phyloP scores from a whole-genome alignment of 2,329 filamentous ascomycete species.

The Penicillium italicum region DNA sequence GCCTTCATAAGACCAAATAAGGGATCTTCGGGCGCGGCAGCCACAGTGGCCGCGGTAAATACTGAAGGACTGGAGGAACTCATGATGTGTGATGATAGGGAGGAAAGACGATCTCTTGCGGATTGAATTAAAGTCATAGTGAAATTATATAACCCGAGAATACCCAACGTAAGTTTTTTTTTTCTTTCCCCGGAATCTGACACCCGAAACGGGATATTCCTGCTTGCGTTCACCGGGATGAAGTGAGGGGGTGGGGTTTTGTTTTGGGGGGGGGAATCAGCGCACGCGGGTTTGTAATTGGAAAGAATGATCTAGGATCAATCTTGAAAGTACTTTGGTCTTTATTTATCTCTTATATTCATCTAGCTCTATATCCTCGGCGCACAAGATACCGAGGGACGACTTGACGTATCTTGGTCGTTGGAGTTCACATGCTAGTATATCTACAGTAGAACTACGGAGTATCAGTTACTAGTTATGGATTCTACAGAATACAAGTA shows the following conservation, averaged over 20 bases:
- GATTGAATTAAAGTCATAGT: constrained; percentile 23
- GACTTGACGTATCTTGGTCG: neutral
- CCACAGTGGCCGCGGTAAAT: constrained; percentile 73
- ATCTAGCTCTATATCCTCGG: neutral
- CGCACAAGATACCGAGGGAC: neutral
- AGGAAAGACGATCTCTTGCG: constrained; percentile 32
- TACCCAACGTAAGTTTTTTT: constrained; percentile 6
- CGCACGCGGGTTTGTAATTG: neutral
- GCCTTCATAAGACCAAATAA: constrained; percentile 90
- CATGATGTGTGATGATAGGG: constrained; percentile 58
- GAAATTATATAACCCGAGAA: constrained; percentile 9
- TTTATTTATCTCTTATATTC: neutral
- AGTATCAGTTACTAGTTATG: too few species aligned
- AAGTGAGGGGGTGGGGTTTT: constrained; percentile 16
- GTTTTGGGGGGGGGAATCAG: neutral
- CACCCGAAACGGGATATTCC: constrained; percentile 26
- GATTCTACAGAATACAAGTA: too few species aligned
- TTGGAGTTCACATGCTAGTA: neutral
- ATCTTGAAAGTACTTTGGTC: too few species aligned
- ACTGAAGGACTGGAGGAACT: constrained; percentile 59
- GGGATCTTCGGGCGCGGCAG: constrained; percentile 89
- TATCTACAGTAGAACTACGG: neutral
- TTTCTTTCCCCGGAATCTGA: constrained; percentile 24
- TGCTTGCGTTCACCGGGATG: constrained; percentile 38
- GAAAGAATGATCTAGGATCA: too few species aligned